phyloP scores from a whole-genome alignment of 495 filamentous ascomycete species.

The Daldinia grandis region DNA sequence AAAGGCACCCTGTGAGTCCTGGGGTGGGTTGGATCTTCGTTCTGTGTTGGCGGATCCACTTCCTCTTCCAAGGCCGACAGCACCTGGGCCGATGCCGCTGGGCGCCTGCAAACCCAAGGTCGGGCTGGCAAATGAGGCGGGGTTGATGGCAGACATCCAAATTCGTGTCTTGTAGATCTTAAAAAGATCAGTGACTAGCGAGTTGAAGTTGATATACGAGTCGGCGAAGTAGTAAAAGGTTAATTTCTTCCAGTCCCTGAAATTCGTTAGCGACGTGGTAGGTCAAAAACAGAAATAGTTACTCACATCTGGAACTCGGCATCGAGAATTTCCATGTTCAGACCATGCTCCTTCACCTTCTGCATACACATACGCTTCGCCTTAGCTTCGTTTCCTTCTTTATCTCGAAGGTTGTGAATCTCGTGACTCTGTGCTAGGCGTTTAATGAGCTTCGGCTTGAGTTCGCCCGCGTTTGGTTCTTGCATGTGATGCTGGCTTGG shows the following conservation, averaged over 20 bases:
- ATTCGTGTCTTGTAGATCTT: constrained; percentile 99
- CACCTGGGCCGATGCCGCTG: constrained; percentile 68
- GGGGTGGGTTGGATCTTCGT: constrained; percentile 57
- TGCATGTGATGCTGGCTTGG: constrained; percentile 76
- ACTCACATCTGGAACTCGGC: constrained; percentile 99
- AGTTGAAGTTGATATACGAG: constrained; percentile 98
- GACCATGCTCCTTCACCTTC: constrained; percentile 91
- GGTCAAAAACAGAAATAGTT: background rate
- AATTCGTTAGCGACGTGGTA: constrained; percentile 18
- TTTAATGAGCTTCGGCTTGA: constrained; percentile 96
- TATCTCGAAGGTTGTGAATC: constrained; percentile 84
- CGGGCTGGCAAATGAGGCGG: constrained; percentile 93
- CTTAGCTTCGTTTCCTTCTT: constrained; percentile 97
- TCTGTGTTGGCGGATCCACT: constrained; percentile 51
- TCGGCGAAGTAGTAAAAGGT: constrained; percentile 99
- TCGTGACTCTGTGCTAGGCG: constrained; percentile 91
- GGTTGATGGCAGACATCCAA: constrained; percentile 99
- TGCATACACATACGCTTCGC: constrained; percentile 95
- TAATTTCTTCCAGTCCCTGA: constrained; percentile 97
- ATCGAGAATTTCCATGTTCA: constrained; percentile 98
- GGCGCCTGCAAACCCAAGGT: constrained; percentile 73
- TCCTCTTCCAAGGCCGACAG: constrained; percentile 58
- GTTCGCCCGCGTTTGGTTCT: constrained; percentile 74
- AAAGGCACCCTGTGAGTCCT: constrained; percentile 54
- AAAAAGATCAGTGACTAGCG: constrained; percentile 94